phyloP scores from a whole-genome alignment of 2,329 filamentous ascomycete genomes.

The Aspergillus tubingensis region DNA sequence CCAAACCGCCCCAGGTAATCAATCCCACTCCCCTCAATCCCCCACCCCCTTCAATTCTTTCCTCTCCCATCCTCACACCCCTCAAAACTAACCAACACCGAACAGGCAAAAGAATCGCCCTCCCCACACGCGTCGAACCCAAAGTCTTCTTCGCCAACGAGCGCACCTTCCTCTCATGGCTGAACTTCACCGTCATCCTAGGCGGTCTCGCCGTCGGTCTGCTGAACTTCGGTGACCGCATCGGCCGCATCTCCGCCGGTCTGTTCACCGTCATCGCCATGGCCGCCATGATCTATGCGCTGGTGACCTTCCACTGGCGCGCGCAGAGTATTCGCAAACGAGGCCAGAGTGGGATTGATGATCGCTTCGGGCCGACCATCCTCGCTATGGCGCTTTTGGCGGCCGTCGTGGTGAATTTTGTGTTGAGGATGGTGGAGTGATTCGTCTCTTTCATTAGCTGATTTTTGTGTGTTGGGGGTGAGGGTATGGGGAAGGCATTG shows the following conservation, averaged over 20 bases:
- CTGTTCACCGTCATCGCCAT: slow-evolving; percentile 94
- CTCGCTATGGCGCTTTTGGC: slow-evolving; percentile 81
- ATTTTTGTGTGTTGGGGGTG: not conserved
- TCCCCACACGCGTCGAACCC: slow-evolving; percentile 95
- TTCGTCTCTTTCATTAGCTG: too few relatives aligned
- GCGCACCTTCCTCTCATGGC: slow-evolving; percentile 97
- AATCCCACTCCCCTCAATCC: slow-evolving; percentile 23
- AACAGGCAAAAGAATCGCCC: slow-evolving; percentile 79
- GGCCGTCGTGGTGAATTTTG: slow-evolving; percentile 95
- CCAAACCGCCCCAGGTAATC: slow-evolving; percentile 85
- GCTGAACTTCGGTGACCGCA: slow-evolving; percentile 94
- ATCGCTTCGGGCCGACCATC: slow-evolving; percentile 89
- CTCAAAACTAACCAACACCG: too few relatives aligned
- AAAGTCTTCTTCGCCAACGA: slow-evolving; percentile 99
- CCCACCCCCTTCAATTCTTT: not conserved
- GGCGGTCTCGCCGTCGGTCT: slow-evolving; percentile 95
- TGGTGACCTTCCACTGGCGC: slow-evolving; percentile 95
- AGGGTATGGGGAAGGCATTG: not conserved
- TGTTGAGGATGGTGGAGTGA: slow-evolving; percentile 60
- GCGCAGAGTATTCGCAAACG: slow-evolving; percentile 88
- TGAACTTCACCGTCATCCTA: slow-evolving; percentile 99
- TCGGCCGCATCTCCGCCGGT: slow-evolving; percentile 90
- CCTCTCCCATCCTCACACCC: too few relatives aligned
- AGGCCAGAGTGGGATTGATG: slow-evolving; percentile 94
- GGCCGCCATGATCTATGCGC: slow-evolving; percentile 90